These are phyloP conservation scores for Ramaria sp. DNA, from an alignment of 768 basidiomycete species.

Conservation along the genomic window DNA sequence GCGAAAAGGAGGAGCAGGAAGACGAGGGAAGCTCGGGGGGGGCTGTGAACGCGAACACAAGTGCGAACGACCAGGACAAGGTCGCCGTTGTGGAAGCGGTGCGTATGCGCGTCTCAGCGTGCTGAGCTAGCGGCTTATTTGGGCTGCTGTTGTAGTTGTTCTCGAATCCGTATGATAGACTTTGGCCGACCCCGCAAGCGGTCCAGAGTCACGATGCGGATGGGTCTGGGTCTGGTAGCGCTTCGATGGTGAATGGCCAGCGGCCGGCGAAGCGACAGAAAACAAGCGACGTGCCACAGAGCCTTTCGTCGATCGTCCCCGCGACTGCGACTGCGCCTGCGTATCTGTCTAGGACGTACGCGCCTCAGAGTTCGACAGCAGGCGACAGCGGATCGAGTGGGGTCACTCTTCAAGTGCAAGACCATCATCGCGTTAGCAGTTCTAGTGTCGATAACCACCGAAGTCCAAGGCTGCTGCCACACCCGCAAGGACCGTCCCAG, in stretches of 20 bases:
- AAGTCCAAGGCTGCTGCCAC: not conserved
- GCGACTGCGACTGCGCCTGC: not conserved
- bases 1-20: not conserved
- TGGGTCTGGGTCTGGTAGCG: not conserved
- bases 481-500: not conserved
- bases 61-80: slow-evolving; percentile 1
- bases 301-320: not conserved
- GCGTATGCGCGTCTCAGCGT: not conserved
- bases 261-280: slow-evolving; percentile 8
- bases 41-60: not conserved
- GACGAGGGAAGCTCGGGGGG: not conserved
- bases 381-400: not conserved
- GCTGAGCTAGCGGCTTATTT: not conserved
- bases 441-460: not conserved
- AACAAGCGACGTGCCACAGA: not conserved
- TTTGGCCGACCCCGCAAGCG: not conserved
- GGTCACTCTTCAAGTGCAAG: not conserved
- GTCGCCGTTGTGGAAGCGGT: slow-evolving; percentile 1
- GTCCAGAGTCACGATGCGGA: not conserved
- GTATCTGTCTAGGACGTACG: not conserved
- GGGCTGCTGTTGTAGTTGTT: not conserved
- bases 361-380: not conserved
- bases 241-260: not conserved
- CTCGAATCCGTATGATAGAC: not conserved
- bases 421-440: not conserved